Evolutionary conservation across 345 rosid genomes (phyloP).

Genomic region (Salix exigua): DNA sequence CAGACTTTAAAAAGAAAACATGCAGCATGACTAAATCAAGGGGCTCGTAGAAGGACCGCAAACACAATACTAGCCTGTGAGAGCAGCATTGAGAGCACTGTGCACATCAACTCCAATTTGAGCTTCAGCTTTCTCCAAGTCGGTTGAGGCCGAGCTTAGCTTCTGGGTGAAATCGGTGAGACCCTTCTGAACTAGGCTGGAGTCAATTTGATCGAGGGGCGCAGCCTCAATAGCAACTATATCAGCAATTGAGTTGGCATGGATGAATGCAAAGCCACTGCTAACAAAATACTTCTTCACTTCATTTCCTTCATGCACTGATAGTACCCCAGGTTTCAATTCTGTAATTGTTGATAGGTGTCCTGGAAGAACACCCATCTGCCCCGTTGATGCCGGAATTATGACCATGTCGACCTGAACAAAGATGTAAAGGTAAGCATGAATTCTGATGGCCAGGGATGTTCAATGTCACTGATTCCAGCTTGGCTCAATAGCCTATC

Average conservation of each 20-base stretch:
- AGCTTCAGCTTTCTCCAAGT: conserved; percentile 74
- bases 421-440: neutral
- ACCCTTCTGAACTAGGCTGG: conserved; percentile 69
- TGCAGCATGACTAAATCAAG: neutral
- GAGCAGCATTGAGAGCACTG: conserved; percentile 66
- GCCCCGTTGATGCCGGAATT: conserved; percentile 77
- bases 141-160: conserved; percentile 63
- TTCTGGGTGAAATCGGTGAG: conserved; percentile 66
- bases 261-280: conserved; percentile 79
- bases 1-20: neutral
- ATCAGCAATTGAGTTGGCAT: conserved; percentile 70
- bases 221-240: conserved; percentile 65
- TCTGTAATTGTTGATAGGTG: conserved; percentile 76
- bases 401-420: conserved; percentile 82
- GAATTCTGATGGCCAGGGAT: neutral
- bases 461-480: neutral
- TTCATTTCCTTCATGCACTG: conserved; percentile 76
- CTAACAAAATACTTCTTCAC: conserved; percentile 66
- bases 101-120: conserved; percentile 72
- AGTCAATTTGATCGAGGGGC: conserved; percentile 57
- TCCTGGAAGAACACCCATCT: conserved; percentile 88
- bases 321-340: conserved; percentile 74
- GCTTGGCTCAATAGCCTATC: no score
- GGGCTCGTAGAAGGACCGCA: neutral
- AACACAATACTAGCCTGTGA: conserved; percentile 17